Base-by-base conservation (phyloP, 139 green algal genomes). In the Closterium sp. region DNA sequence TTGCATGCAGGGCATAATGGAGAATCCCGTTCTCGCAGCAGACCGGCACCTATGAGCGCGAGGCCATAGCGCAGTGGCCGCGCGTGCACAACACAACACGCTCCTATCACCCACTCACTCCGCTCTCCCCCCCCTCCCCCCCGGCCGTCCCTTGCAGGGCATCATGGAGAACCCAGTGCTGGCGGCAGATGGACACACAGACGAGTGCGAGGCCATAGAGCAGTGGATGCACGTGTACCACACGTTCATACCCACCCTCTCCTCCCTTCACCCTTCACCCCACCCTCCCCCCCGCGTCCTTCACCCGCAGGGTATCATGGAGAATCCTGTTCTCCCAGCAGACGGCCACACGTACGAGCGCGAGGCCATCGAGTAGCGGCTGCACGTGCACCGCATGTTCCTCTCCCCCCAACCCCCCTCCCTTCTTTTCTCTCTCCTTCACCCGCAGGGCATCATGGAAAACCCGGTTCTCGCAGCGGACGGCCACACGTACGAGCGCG, bases 281-380 rank as follows among this genome's bases (percentile, higher is more conserved):
- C 28, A 30, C 5, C 84, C n/a, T n/a, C n/a, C 43, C 55, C 16
- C 55, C 55, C 55, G 23, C 8, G 2, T n/a, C n/a, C n/a, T n/a
- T n/a, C n/a, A n/a, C n/a, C n/a, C n/a, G n/a, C 93, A 95, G 84
- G 92, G 93, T 21, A 30, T 97, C 0, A 98, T 98, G 95, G 12
- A 91, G 2, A 94, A 97, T 30, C 96, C 96, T 3, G 95, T 98
- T 21, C 87, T 97, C 2, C 95, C 96, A 7, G 94, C 95, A 9
- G 95, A 97, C 83, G 96, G 97, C 7, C 92, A 96, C 85, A 97
- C 95, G 10, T 98, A 98, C 91, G 97, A 91, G 97, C 98, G 89
- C 91, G 32, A 33, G 1, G 94, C 95, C 2, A 97, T 98, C 34
- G 66, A 93, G 88, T 23, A 90, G 4, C 97, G 96, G 96, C 87